Evolutionary conservation across 768 basidiomycete genomes (phyloP).

Genomic region (Tulasnella sp.): DNA sequence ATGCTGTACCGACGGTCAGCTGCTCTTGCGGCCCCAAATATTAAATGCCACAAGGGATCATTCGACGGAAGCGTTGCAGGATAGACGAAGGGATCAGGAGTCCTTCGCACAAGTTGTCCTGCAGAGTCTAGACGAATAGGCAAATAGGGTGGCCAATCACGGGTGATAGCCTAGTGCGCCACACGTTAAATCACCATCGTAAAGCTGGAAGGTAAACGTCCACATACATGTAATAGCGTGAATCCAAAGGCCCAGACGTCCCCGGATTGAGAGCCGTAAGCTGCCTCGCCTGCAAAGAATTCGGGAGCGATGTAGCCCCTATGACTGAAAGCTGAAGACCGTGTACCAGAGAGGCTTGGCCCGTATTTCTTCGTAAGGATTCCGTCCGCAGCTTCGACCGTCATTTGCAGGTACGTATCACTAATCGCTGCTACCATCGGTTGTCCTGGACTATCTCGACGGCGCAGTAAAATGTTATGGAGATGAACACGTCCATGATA

Average conservation of each 20-base stretch:
- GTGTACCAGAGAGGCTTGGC: neutral
- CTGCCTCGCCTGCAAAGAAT: neutral
- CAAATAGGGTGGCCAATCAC: neutral
- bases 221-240: neutral
- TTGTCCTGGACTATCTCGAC: neutral
- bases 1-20: neutral
- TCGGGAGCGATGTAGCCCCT: neutral
- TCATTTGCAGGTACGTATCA: neutral
- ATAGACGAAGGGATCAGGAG: neutral
- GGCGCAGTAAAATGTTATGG: neutral
- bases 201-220: neutral
- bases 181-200: neutral
- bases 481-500: neutral
- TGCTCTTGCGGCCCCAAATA: neutral
- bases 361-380: neutral
- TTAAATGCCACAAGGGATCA: neutral
- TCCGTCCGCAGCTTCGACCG: neutral
- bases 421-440: neutral
- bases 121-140: neutral
- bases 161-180: neutral
- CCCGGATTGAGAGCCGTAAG: neutral
- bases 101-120: neutral
- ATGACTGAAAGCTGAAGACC: neutral
- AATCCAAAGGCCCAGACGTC: neutral
- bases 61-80: neutral